phyloP scores from a whole-genome alignment of 1,284 basidiomycete species.

The Trichosporon sp. region DNA sequence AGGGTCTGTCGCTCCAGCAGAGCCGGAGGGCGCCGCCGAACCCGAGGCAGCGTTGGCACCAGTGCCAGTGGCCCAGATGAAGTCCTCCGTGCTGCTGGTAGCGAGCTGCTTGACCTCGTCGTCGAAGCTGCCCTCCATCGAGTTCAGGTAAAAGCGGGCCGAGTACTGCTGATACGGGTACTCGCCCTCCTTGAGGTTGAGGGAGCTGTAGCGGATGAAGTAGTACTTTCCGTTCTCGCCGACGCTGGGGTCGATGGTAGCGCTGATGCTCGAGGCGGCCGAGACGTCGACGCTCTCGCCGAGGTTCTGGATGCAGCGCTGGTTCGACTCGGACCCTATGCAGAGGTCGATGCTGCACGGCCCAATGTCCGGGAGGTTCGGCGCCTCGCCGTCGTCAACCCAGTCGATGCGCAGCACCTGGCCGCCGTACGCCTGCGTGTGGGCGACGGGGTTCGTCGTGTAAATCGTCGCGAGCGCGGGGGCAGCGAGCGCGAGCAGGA shows the following conservation, averaged over 20 bases:
- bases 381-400: constrained; percentile 65
- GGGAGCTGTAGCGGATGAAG: constrained; percentile 67
- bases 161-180: constrained; percentile 75
- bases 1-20: constrained; percentile 17
- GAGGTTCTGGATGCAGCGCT: constrained; percentile 69
- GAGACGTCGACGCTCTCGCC: constrained; percentile 66
- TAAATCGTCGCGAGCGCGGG: constrained; percentile 53
- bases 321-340: constrained; percentile 55
- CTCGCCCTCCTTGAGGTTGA: constrained; percentile 57
- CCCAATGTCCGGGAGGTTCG: constrained; percentile 66
- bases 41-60: not conserved
- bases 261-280: constrained; percentile 60
- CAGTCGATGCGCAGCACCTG: constrained; percentile 66
- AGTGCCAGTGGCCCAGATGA: constrained; percentile 19
- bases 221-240: constrained; percentile 63
- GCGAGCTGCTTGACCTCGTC: constrained; percentile 38
- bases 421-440: constrained; percentile 65
- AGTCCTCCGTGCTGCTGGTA: constrained; percentile 35
- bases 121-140: constrained; percentile 55
- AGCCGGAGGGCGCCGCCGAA: constrained; percentile 12
- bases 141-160: constrained; percentile 65
- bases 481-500: constrained; percentile 57
- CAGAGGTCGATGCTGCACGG: constrained; percentile 68
- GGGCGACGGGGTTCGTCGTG: constrained; percentile 57
- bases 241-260: constrained; percentile 65